A percentile compares a stretch with the other conserved stretches of the same genome.
These are phyloP conservation scores for Fomitopsis betulina DNA, from an alignment of 1,284 basidiomycete species.

Conservation along the genomic window DNA sequence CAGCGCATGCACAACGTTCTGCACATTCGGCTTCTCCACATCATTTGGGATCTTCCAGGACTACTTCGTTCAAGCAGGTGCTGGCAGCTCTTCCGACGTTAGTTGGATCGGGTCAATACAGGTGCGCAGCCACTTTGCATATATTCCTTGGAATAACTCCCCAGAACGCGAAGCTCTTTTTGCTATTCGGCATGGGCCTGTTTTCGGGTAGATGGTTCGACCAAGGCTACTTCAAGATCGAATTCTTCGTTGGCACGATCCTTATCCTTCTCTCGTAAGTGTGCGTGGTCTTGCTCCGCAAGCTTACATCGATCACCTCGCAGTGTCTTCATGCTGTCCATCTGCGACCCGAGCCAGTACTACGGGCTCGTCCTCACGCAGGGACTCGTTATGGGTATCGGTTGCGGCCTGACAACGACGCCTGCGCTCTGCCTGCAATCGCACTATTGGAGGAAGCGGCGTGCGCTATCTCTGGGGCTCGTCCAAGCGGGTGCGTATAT, in stretches of 20 bases:
- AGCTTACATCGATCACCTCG: background rate
- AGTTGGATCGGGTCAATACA: slow-evolving; percentile 40
- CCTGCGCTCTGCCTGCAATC: slow-evolving; percentile 36
- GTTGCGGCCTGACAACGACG: slow-evolving; percentile 35
- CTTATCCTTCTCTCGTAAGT: background rate
- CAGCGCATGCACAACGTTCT: slow-evolving; percentile 20
- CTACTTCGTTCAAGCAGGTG: slow-evolving; percentile 33
- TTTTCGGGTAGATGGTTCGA: background rate
- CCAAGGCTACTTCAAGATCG: background rate
- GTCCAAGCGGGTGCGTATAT: slow-evolving; percentile 15
- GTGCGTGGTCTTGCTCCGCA: background rate
- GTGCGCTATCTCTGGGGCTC: slow-evolving; percentile 36
- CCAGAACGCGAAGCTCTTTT: background rate
- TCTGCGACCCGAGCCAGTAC: slow-evolving; percentile 24
- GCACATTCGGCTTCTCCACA: slow-evolving; percentile 38
- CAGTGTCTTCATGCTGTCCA: slow-evolving; percentile 32
- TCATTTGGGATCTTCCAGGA: slow-evolving; percentile 44
- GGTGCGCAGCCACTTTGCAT: slow-evolving; percentile 18
- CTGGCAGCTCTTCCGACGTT: slow-evolving; percentile 27
- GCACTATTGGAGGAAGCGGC: slow-evolving; percentile 36
- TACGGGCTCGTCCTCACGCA: slow-evolving; percentile 20
- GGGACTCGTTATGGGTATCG: slow-evolving; percentile 33
- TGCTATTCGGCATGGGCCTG: background rate
- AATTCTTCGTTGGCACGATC: background rate
- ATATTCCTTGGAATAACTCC: background rate